Evolutionary conservation across 768 basidiomycete genomes (phyloP).

Genomic region (Rhizopogon vinicolor): DNA sequence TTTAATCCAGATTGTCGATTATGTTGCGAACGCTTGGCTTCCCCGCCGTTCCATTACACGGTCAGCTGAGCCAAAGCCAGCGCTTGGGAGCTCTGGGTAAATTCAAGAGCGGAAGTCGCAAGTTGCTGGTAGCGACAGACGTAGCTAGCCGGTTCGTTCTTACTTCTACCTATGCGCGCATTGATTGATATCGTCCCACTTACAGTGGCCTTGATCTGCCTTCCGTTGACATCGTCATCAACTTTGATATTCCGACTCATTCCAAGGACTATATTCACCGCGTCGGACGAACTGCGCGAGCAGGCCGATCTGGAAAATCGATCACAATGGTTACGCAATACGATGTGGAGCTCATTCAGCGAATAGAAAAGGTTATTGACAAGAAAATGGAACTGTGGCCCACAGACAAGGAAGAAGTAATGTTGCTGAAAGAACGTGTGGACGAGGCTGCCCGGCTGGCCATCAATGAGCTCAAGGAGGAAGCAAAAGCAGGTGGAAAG

Average conservation of each 20-base stretch:
- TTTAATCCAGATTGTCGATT: conserved; percentile 63
- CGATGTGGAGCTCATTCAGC: conserved; percentile 93
- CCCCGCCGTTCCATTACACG: conserved; percentile 93
- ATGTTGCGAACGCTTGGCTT: conserved; percentile 89
- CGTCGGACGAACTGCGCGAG: conserved; percentile 95
- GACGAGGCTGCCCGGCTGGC: conserved; percentile 81
- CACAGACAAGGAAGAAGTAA: conserved; percentile 84
- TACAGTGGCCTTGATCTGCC: conserved; percentile 90
- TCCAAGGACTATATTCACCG: conserved; percentile 99
- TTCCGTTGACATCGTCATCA: conserved; percentile 93
- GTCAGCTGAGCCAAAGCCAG: conserved; percentile 90
- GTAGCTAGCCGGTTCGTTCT: conserved; percentile 79
- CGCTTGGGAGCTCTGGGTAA: conserved; percentile 90
- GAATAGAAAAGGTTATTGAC: conserved; percentile 88
- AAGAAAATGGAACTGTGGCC: conserved; percentile 91
- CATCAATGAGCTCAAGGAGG: conserved; percentile 77
- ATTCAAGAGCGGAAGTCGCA: conserved; percentile 93
- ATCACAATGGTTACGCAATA: conserved; percentile 99
- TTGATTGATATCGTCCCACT: neutral
- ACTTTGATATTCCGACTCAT: conserved; percentile 96
- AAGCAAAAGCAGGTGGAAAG: conserved; percentile 47
- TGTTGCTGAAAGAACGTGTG: conserved; percentile 82
- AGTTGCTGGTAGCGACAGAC: conserved; percentile 92
- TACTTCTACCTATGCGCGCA: neutral
- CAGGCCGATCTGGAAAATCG: conserved; percentile 94